Conservation (phyloP, 2,329 filamentous ascomycete species). For the Ophiobolus disseminans region DNA sequence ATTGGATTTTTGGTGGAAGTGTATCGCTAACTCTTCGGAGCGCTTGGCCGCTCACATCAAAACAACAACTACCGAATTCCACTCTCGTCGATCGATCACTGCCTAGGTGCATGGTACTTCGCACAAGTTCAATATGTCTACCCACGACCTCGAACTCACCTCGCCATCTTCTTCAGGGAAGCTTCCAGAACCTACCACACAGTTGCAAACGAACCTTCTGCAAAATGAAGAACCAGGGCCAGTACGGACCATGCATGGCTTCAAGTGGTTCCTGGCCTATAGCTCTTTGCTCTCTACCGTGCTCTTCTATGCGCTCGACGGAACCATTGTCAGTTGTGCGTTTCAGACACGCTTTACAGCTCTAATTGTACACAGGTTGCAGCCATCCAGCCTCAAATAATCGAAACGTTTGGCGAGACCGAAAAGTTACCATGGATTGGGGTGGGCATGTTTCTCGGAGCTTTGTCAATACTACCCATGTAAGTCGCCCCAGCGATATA, state of each 20-base stretch:
- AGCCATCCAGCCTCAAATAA: neutral
- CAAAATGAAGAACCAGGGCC: neutral
- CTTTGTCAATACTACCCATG: neutral
- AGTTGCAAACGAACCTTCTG: neutral
- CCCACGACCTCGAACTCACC: neutral
- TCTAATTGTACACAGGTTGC: too few relatives aligned
- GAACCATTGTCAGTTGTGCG: too few relatives aligned
- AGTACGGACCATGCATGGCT: neutral
- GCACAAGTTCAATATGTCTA: neutral
- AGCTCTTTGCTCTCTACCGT: neutral
- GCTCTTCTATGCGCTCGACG: neutral
- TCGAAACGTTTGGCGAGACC: neutral
- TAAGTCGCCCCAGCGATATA: too few relatives aligned
- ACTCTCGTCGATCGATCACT: neutral
- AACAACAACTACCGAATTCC: neutral
- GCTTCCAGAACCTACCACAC: neutral
- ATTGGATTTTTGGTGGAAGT: neutral
- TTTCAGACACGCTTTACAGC: too few relatives aligned
- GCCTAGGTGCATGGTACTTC: neutral
- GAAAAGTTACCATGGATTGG: neutral
- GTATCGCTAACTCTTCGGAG: too few relatives aligned
- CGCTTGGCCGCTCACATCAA: neutral
- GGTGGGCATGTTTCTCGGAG: neutral
- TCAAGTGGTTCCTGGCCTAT: conserved; percentile 1
- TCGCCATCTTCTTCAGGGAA: neutral